phyloP scores from a whole-genome alignment of 495 filamentous ascomycete genomes.

The Penicillium atrosanguineum region DNA sequence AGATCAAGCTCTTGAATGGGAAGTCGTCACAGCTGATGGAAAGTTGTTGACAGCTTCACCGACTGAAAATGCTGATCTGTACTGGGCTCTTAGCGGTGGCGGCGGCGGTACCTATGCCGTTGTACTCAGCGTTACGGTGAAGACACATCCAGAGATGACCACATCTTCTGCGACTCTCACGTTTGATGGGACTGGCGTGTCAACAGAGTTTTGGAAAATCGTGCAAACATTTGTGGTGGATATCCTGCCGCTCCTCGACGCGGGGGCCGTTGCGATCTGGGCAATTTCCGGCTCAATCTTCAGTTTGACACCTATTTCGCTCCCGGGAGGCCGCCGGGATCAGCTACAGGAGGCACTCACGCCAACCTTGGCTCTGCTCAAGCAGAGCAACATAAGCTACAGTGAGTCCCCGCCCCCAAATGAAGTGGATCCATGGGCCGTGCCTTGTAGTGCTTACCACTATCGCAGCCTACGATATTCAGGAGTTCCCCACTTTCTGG shows the following conservation, averaged over 20 bases:
- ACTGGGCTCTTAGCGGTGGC: constrained; percentile 13
- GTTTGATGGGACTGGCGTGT: neutral
- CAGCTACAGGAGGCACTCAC: constrained; percentile 6
- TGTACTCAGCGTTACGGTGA: constrained; percentile 12
- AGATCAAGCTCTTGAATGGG: constrained; percentile 59
- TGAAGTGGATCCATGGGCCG: neutral
- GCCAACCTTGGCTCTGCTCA: neutral
- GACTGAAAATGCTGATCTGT: constrained; percentile 20
- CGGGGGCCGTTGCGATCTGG: constrained; percentile 13
- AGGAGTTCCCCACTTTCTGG: constrained; percentile 36
- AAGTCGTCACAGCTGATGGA: constrained; percentile 41
- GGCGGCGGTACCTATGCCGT: constrained; percentile 16
- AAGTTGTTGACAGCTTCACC: neutral
- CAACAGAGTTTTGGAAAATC: neutral
- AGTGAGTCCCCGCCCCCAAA: constrained; percentile 1
- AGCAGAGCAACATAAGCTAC: constrained; percentile 6
- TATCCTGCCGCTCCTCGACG: constrained; percentile 9
- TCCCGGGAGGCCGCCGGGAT: constrained; percentile 8
- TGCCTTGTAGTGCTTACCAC: neutral
- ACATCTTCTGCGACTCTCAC: constrained; percentile 9
- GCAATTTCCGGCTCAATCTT: constrained; percentile 1
- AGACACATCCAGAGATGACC: constrained; percentile 7
- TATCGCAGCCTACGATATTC: constrained; percentile 9
- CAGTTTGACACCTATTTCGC: constrained; percentile 6
- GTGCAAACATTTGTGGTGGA: constrained; percentile 4